A percentile compares a stretch with the other conserved stretches of the same genome.
These are phyloP conservation scores for Isoetes engelmannii DNA, from an alignment of 83 land plant genomes.

Conservation along the genomic window DNA sequence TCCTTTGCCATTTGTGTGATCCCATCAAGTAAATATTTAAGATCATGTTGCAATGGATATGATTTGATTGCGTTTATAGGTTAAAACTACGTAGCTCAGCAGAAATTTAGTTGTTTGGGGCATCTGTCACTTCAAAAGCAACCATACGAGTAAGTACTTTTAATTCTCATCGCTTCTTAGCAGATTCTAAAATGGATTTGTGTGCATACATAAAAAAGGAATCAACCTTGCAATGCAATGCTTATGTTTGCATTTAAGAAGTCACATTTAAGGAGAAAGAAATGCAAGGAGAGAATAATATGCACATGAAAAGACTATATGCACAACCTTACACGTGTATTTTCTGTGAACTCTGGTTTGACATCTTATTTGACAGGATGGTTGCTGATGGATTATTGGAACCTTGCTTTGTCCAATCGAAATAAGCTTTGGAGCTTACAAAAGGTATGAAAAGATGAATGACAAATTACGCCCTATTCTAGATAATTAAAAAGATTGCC, in stretches of 20 bases:
- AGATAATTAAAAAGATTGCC: no score
- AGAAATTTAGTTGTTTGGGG: slow-evolving; percentile 86
- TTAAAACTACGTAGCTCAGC: slow-evolving; percentile 54
- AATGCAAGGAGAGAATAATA: no score
- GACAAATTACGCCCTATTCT: no score
- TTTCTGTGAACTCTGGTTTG: neutral
- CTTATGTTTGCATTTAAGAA: neutral
- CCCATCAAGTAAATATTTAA: no score
- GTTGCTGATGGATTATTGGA: slow-evolving; percentile 86
- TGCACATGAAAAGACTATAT: neutral
- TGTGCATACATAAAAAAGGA: neutral
- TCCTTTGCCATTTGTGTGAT: no score
- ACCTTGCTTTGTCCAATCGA: slow-evolving; percentile 63
- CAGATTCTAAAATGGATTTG: neutral
- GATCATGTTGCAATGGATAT: no score
- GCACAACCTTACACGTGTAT: neutral
- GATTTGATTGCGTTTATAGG: neutral
- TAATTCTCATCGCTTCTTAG: neutral
- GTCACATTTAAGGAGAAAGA: neutral
- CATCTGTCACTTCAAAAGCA: slow-evolving; percentile 54
- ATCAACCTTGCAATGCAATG: neutral
- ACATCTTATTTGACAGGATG: slow-evolving; percentile 36
- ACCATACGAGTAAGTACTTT: slow-evolving; percentile 60
- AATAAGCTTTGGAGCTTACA: slow-evolving; percentile 80
- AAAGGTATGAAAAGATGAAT: slow-evolving; percentile 36